A percentile compares a stretch with the other conserved stretches of the same genome.
phyloP scores from a whole-genome alignment of 208 protist genomes.

The Trypanosoma vivax region DNA sequence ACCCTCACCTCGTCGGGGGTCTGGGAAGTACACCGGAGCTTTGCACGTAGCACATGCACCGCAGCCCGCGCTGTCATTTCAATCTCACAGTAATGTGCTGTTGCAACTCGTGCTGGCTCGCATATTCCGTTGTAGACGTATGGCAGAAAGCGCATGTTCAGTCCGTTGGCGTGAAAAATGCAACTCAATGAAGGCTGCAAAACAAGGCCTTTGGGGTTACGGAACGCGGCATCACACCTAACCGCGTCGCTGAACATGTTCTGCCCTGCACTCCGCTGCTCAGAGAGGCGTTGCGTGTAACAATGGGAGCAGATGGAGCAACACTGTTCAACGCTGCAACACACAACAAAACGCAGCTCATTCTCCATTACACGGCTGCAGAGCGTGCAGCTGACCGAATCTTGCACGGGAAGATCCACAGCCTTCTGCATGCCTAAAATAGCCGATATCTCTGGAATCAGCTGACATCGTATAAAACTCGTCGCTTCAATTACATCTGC shows the following conservation, averaged over 20 bases:
- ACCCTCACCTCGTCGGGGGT: slow-evolving; percentile 21
- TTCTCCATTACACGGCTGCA: slow-evolving; percentile 54
- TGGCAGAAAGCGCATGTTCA: slow-evolving; percentile 66
- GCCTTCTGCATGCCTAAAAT: slow-evolving; percentile 46
- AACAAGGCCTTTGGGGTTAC: slow-evolving; percentile 34
- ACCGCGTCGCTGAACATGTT: slow-evolving; percentile 43
- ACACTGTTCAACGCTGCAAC: slow-evolving; percentile 31
- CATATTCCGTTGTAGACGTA: slow-evolving; percentile 79
- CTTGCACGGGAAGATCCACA: slow-evolving; percentile 21
- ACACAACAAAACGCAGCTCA: slow-evolving; percentile 77
- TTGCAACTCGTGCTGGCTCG: slow-evolving; percentile 24
- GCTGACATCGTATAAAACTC: slow-evolving; percentile 33
- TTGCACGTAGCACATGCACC: slow-evolving; percentile 40
- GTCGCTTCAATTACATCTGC: slow-evolving; percentile 12
- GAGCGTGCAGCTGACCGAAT: slow-evolving; percentile 30
- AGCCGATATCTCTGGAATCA: slow-evolving; percentile 49
- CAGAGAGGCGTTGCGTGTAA: slow-evolving; percentile 41
- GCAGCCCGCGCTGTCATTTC: slow-evolving; percentile 72
- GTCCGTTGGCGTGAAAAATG: slow-evolving; percentile 61
- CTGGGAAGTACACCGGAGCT: slow-evolving; percentile 35
- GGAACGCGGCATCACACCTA: slow-evolving; percentile 30
- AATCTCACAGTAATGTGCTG: slow-evolving; percentile 57
- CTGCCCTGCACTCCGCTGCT: slow-evolving; percentile 5
- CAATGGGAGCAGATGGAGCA: slow-evolving; percentile 79
- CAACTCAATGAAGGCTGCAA: slow-evolving; percentile 45